Percentiles rank a stretch among this genome's conserved stretches.
phyloP scores from a whole-genome alignment of 805 yeast genomes.

The Metschnikowia borealis region DNA sequence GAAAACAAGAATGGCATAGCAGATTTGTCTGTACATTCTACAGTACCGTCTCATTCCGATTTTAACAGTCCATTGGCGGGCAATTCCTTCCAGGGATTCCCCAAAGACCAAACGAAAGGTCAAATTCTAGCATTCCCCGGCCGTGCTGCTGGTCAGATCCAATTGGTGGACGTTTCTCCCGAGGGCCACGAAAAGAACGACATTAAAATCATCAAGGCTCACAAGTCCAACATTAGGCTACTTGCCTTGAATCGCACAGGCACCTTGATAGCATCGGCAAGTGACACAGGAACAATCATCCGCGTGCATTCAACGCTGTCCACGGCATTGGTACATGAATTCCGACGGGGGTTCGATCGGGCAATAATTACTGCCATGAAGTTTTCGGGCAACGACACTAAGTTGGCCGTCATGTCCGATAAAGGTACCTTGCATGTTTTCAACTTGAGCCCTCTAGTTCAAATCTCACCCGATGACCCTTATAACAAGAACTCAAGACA shows the following conservation, averaged over 20 bases:
- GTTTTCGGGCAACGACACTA: constrained; percentile 71
- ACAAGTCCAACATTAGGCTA: constrained; percentile 60
- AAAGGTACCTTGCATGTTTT: constrained; percentile 87
- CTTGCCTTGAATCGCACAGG: constrained; percentile 63
- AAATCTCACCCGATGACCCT: constrained; percentile 5
- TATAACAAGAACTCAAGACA: constrained; percentile 2
- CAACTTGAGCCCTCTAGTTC: constrained; percentile 37
- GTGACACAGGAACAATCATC: constrained; percentile 77
- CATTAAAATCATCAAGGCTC: constrained; percentile 73
- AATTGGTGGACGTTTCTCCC: constrained; percentile 69
- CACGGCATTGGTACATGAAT: constrained; percentile 73
- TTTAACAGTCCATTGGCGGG: constrained; percentile 10
- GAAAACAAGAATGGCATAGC: constrained; percentile 63
- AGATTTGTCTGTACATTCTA: constrained; percentile 42
- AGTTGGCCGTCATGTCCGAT: constrained; percentile 82
- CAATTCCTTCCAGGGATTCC: constrained; percentile 5
- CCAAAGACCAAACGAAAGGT: constrained; percentile 23
- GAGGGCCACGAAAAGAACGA: constrained; percentile 59
- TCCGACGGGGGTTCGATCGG: constrained; percentile 84
- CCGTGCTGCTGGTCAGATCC: constrained; percentile 70
- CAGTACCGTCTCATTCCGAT: constrained; percentile 5
- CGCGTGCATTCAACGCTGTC: constrained; percentile 66
- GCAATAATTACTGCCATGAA: constrained; percentile 80
- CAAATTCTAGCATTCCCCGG: constrained; percentile 77
- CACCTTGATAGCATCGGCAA: constrained; percentile 71